phyloP scores from a whole-genome alignment of 495 filamentous ascomycete genomes.

The Aspergillus avenaceus region DNA sequence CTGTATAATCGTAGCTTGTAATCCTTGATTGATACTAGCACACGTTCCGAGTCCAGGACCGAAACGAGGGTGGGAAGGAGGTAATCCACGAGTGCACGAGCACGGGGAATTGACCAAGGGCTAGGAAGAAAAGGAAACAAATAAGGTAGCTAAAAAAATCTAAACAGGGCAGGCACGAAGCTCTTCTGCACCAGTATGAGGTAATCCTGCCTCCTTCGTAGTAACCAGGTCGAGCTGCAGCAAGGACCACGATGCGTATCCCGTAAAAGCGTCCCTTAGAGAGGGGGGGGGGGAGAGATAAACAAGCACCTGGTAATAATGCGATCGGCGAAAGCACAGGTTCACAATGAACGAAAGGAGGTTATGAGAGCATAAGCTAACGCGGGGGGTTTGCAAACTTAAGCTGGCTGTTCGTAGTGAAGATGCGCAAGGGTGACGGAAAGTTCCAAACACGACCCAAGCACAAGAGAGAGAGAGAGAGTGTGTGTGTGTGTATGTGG shows the following conservation, averaged over 20 bases:
- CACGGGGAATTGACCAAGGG: conserved; percentile 10
- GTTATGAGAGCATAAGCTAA: background rate
- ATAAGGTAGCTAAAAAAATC: conserved; percentile 8
- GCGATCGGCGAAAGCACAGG: conserved; percentile 11
- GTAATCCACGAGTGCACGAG: conserved; percentile 15
- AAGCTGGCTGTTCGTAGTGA: conserved; percentile 7
- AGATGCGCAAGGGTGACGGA: conserved; percentile 32
- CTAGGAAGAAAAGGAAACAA: conserved; percentile 7
- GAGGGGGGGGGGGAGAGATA: too few relatives aligned
- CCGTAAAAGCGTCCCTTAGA: background rate
- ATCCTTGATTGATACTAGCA: background rate
- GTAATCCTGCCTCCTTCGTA: conserved; percentile 14
- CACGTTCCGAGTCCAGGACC: conserved; percentile 12
- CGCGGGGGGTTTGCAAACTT: conserved; percentile 6
- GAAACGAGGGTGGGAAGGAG: conserved; percentile 13
- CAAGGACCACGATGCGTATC: conserved; percentile 28
- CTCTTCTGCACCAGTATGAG: background rate
- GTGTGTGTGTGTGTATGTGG: background rate
- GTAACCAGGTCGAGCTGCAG: conserved; percentile 20
- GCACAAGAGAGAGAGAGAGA: conserved; percentile 17
- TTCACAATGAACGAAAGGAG: conserved; percentile 12
- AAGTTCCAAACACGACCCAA: conserved; percentile 12
- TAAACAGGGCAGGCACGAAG: conserved; percentile 1
- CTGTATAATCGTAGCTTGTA: conserved; percentile 4
- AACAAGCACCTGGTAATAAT: conserved; percentile 4